phyloP scores from a whole-genome alignment of 108 stramenopile genomes.

The Skeletonema marinoi region DNA sequence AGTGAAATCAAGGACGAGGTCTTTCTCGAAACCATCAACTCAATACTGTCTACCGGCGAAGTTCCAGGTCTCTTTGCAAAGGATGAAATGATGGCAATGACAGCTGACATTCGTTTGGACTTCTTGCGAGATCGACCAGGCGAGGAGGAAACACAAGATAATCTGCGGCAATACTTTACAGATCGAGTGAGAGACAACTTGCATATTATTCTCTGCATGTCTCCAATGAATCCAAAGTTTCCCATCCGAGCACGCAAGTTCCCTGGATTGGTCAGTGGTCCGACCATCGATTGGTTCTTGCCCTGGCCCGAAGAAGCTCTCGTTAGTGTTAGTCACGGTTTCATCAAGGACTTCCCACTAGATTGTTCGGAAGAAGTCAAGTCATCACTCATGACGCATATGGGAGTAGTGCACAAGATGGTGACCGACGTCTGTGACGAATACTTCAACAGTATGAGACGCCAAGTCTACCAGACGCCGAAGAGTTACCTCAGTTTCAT shows the following conservation, averaged over 20 bases:
- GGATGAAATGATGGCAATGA: constrained; percentile 94
- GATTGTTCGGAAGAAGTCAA: constrained; percentile 79
- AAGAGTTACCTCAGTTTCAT: constrained; percentile 92
- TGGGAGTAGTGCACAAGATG: constrained; percentile 90
- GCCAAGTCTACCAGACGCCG: constrained; percentile 90
- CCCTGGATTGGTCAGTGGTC: constrained; percentile 82
- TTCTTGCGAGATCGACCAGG: constrained; percentile 77
- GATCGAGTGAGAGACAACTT: constrained; percentile 88
- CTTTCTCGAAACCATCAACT: constrained; percentile 90
- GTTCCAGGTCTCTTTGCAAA: constrained; percentile 91
- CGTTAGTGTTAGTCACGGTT: constrained; percentile 76
- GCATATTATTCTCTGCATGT: constrained; percentile 93
- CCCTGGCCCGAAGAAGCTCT: constrained; percentile 93
- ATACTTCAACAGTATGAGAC: constrained; percentile 83
- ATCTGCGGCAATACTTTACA: constrained; percentile 88
- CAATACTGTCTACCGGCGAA: constrained; percentile 88
- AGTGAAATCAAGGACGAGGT: constrained; percentile 92
- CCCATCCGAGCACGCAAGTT: constrained; percentile 88
- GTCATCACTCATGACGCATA: constrained; percentile 72
- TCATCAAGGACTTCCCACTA: constrained; percentile 77
- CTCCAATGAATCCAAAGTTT: constrained; percentile 91
- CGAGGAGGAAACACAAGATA: constrained; percentile 84
- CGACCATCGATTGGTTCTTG: constrained; percentile 94
- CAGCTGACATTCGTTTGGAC: constrained; percentile 65
- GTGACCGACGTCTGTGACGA: constrained; percentile 86